Evolutionary conservation across 495 filamentous ascomycete species (phyloP).

Genomic region (Neurospora sp.): DNA sequence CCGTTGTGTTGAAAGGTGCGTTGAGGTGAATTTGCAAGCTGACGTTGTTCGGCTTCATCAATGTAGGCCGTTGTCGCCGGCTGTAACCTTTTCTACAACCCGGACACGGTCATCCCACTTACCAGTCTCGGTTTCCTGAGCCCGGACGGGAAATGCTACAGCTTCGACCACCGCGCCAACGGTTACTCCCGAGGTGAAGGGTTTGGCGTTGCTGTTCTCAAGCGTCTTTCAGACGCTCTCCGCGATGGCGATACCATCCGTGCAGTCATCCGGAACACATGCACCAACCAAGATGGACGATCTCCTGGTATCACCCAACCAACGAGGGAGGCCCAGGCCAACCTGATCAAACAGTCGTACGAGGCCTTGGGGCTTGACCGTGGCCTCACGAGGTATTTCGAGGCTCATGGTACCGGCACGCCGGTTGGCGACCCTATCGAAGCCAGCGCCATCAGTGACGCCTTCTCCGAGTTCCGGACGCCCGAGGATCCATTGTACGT

Average conservation of each 20-base stretch:
- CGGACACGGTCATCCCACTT: conserved; percentile 23
- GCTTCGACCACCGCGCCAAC: conserved; percentile 48
- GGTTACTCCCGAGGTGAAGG: conserved; percentile 57
- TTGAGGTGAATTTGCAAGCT: no score
- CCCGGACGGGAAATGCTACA: conserved; percentile 34
- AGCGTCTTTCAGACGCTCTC: conserved; percentile 39
- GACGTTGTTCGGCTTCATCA: conserved; percentile 1
- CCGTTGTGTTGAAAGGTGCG: no score
- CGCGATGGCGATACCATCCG: conserved; percentile 42
- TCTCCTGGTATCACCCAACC: conserved; percentile 49
- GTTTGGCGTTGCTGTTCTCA: conserved; percentile 42
- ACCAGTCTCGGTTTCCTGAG: conserved; percentile 26
- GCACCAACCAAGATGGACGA: conserved; percentile 48
- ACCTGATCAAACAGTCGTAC: conserved; percentile 39
- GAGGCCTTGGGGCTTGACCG: conserved; percentile 31
- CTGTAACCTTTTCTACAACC: conserved; percentile 37
- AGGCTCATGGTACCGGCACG: conserved; percentile 27
- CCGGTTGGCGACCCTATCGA: conserved; percentile 7
- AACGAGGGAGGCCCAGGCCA: conserved; percentile 36
- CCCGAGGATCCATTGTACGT: conserved; percentile 30
- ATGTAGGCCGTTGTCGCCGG: conserved; percentile 38
- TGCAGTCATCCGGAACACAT: conserved; percentile 46
- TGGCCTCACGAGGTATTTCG: conserved; percentile 33
- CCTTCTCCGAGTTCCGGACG: conserved; percentile 19
- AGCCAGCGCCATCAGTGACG: conserved; percentile 33